Percentiles rank a stretch among this genome's conserved stretches.
Conservation (phyloP, 2,329 filamentous ascomycete species). For the Diplodia seriata region DNA sequence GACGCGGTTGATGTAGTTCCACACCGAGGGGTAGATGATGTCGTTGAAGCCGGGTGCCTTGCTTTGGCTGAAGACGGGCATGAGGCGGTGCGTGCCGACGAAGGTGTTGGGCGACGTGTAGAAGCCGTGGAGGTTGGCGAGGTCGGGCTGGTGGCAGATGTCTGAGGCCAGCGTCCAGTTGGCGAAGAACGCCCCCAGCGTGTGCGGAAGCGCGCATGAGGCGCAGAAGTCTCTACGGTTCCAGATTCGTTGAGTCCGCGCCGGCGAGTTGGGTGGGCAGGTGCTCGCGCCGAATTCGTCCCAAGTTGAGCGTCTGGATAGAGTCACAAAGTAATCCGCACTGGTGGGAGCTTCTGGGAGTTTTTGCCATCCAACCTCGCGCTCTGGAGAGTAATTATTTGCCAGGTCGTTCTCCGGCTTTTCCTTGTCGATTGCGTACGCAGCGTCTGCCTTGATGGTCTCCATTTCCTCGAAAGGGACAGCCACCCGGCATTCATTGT, state of each 20-base stretch:
- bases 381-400: slow-evolving; percentile 47
- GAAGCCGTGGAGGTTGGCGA: slow-evolving; percentile 76
- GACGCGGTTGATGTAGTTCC: slow-evolving; percentile 67
- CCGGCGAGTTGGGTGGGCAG: slow-evolving; percentile 54
- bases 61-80: slow-evolving; percentile 78
- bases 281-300: slow-evolving; percentile 55
- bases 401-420: slow-evolving; percentile 31
- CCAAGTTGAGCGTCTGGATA: slow-evolving; percentile 50
- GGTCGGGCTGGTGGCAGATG: slow-evolving; percentile 78
- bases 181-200: slow-evolving; percentile 69
- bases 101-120: slow-evolving; percentile 69
- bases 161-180: slow-evolving; percentile 71
- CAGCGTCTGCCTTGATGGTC: slow-evolving; percentile 27
- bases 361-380: slow-evolving; percentile 49
- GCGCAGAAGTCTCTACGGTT: slow-evolving; percentile 70
- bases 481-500: slow-evolving; percentile 65
- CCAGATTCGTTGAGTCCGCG: slow-evolving; percentile 52
- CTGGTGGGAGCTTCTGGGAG: slow-evolving; percentile 39
- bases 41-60: slow-evolving; percentile 77
- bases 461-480: slow-evolving; percentile 53
- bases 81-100: slow-evolving; percentile 67
- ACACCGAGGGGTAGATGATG: slow-evolving; percentile 73
- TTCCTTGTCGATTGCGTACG: neutral
- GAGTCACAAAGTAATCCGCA: slow-evolving; percentile 42
- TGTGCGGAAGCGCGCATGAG: slow-evolving; percentile 68